phyloP scores from a whole-genome alignment of 441 rosid genomes.

The Euphorbia celastroides region DNA sequence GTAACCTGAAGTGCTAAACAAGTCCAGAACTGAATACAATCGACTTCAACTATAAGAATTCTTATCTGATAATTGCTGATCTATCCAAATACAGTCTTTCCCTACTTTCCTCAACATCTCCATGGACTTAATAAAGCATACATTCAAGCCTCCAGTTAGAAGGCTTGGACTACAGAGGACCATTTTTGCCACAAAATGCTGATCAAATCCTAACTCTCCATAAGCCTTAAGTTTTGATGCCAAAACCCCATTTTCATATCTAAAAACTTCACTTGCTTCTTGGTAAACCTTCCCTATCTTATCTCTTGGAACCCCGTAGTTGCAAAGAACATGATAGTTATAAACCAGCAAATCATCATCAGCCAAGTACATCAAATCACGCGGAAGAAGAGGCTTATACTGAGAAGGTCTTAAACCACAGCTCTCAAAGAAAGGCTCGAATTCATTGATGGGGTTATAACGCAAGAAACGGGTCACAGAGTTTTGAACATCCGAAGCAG shows the following conservation, averaged over 20 bases:
- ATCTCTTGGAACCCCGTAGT: constrained; percentile 45
- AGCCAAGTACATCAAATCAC: constrained; percentile 48
- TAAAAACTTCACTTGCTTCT: constrained; percentile 54
- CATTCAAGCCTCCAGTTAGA: constrained; percentile 41
- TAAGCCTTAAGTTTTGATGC: constrained; percentile 50
- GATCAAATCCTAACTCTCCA: constrained; percentile 49
- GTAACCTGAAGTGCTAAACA: constrained; percentile 31
- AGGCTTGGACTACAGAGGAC: constrained; percentile 45
- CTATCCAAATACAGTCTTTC: constrained; percentile 39
- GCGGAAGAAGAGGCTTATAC: constrained; percentile 40
- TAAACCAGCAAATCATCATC: constrained; percentile 57
- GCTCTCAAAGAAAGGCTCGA: constrained; percentile 86
- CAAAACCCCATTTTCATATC: constrained; percentile 44
- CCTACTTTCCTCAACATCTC: constrained; percentile 44
- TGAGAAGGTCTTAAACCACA: constrained; percentile 53
- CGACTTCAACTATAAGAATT: constrained; percentile 43
- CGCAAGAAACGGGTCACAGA: constrained; percentile 43
- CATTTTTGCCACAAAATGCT: constrained; percentile 35
- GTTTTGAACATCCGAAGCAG: constrained; percentile 26
- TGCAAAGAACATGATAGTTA: constrained; percentile 56
- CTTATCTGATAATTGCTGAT: constrained; percentile 36
- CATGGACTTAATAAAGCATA: constrained; percentile 41
- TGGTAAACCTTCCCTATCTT: constrained; percentile 56
- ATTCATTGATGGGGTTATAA: constrained; percentile 80
- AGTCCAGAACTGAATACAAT: constrained; percentile 36